Percentiles rank a stretch among this genome's conserved stretches.
Evolutionary conservation across 768 basidiomycete species (phyloP).

Genomic region (Hericium erinaceus): DNA sequence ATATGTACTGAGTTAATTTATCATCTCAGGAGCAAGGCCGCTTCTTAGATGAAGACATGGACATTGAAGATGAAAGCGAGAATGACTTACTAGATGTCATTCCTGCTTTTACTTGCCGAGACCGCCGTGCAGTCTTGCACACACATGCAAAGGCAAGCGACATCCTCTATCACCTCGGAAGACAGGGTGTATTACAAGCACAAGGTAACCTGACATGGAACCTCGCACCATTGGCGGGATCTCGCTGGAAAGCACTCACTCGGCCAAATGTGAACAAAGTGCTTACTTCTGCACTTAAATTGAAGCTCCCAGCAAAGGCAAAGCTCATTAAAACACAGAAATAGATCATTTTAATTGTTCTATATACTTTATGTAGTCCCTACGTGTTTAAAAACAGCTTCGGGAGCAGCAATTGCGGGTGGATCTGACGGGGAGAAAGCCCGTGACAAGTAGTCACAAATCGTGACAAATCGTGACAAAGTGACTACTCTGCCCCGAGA

Average conservation of each 20-base stretch:
- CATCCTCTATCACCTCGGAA: neutral
- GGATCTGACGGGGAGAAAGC: neutral
- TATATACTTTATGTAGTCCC: too few relatives aligned
- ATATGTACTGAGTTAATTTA: neutral
- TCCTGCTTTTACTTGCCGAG: neutral
- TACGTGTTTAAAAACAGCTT: too few relatives aligned
- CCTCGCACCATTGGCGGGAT: too few relatives aligned
- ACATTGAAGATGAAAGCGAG: neutral
- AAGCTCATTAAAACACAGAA: too few relatives aligned
- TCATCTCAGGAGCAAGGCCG: neutral
- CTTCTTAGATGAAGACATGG: neutral
- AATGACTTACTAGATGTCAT: neutral
- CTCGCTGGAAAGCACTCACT: neutral
- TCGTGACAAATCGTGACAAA: neutral
- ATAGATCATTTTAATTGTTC: too few relatives aligned
- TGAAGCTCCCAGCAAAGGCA: too few relatives aligned
- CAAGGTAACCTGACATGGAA: too few relatives aligned
- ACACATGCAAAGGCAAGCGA: neutral
- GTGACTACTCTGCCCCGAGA: neutral
- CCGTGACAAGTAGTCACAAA: too few relatives aligned
- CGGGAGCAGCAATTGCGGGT: too few relatives aligned
- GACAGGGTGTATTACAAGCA: too few relatives aligned
- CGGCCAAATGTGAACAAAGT: neutral
- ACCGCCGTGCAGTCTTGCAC: neutral
- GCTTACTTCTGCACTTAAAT: neutral